Base-by-base conservation (phyloP, 1,139 yeast genomes). In the Diutina catenulata region DNA sequence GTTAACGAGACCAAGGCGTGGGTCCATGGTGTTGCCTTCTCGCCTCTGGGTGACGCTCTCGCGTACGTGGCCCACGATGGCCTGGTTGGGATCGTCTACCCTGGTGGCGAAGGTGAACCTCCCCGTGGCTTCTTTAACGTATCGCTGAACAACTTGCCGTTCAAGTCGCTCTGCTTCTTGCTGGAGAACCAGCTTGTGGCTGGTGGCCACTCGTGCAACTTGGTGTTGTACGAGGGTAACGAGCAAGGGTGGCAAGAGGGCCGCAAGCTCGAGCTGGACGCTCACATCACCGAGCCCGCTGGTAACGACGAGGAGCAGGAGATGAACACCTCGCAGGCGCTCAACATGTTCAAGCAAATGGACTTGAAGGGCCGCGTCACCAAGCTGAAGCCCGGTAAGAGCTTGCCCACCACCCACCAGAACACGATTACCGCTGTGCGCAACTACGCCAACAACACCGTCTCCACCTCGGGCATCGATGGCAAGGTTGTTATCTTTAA, bases 11-110 rank as follows among this genome's bases (percentile, higher is more conserved):
- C 86, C 31, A 87, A 93, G 31, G 84, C 93, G 25, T 91, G 97
- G 94, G 76, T 91, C 44, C 96, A 91, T 54, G 95, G 76, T 49
- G 93, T 91, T 37, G 70, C 80, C 36, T 91, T 94, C 64, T 78
- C 84, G 43, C 93, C 94, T 7, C 40, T 33, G 32, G 47, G 45
- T 8, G 73, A 87, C 49, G 71, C 78, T 8, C 61, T 91, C 45
- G 96, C 83, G 0, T 88, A 75, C 57, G 93, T 76, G 2, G 52
- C 84, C 27, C 93, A 82, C 55, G 93, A 82, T 57, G 80, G 91
- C 21, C 68, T 86, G 26, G 62, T 86, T 45, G 77, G 78, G 14
- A 68, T 91, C 32, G 82, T 84, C 21, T 80, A 83, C 49, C 94
- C 94, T 11, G 37, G 28, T 2, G 91, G 82, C 8, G 83, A 82